A percentile compares a stretch with the other conserved stretches of the same genome.
Conservation (phyloP, 306 rosid genomes). For the Canavalia ensiformis region DNA sequence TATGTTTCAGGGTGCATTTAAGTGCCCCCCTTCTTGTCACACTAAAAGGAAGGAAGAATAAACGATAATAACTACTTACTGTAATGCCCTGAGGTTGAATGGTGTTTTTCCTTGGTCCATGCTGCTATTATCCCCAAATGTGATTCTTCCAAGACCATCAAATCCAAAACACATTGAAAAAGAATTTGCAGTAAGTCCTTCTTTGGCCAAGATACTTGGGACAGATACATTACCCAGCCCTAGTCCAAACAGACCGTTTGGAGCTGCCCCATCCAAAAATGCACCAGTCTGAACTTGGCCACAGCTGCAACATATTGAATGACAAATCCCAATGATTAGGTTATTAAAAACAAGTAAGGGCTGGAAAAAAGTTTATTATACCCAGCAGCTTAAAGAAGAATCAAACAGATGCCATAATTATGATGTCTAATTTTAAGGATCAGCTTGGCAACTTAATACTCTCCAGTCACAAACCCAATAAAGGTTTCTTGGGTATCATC, state of each 20-base stretch:
- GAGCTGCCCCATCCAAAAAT: conserved; percentile 77
- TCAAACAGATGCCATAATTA: conserved; percentile 21
- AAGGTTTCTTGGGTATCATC: background rate
- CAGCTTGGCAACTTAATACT: conserved; percentile 11
- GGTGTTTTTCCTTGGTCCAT: conserved; percentile 75
- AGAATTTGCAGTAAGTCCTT: conserved; percentile 71
- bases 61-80: conserved; percentile 59
- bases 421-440: background rate
- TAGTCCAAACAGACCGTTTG: conserved; percentile 89
- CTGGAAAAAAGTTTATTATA: conserved; percentile 5
- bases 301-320: conserved; percentile 70
- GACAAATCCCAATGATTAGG: conserved; percentile 22
- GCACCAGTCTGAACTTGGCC: conserved; percentile 84
- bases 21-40: conserved; percentile 30
- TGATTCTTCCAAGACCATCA: conserved; percentile 75
- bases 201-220: conserved; percentile 81
- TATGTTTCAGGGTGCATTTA: conserved; percentile 5
- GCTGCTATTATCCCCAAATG: conserved; percentile 83
- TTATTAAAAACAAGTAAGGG: conserved; percentile 12
- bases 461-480: background rate
- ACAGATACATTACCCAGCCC: conserved; percentile 75
- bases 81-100: conserved; percentile 52
- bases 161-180: conserved; percentile 93
- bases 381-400: conserved; percentile 21
- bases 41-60: conserved; percentile 35